Evolutionary conservation across 257 asterid species (phyloP), one percentile per base, ranked within the genome.

Genomic region (Solanum chiquidenum): DNA sequence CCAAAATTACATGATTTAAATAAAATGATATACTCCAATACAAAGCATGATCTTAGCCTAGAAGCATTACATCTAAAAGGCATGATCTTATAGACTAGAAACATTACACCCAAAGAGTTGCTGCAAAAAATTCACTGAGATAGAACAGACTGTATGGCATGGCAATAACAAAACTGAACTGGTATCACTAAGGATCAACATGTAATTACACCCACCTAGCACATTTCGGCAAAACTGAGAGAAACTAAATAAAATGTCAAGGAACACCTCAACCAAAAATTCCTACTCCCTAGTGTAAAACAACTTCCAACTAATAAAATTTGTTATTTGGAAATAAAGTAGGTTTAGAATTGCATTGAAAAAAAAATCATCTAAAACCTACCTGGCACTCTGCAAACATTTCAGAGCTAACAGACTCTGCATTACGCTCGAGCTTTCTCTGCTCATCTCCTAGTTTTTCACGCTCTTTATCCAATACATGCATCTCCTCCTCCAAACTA

Each of bases 331-430:
- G 71, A 82, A 49, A 82, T 20, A 49, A 82, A 82, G 18, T 46
- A 46, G 68, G 27, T 29, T 9, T 27, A 80, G 2, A 44, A 49
- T 46, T 27, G 44, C 86, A 82, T 10, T 6, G 13, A 29, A 49
- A 31, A 46, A 31, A 82, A 31, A 46, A 80, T 11, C 86, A 82
- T 20, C 46, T 18, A 49, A 18, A 76, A 62, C 88, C 68, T 69
- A 95, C 99, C 99, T 97, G 99, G 90, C 99, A 96, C 88, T 97
- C 99, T 25, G 95, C 94, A 90, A 97, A 97, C 98, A 97, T 95
- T 90, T 97, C 98, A 66, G 90, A 92, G 93, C 91, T 97, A 35
- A 95, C 98, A 86, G 99, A 94, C 86, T 93, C 99, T 42, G 99
- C 96, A 92, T 93, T 94, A 83, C 98, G 92, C 93, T 97, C 99